Conservation (phyloP, 257 asterid genomes). For the Solanum pinnatisectum region DNA sequence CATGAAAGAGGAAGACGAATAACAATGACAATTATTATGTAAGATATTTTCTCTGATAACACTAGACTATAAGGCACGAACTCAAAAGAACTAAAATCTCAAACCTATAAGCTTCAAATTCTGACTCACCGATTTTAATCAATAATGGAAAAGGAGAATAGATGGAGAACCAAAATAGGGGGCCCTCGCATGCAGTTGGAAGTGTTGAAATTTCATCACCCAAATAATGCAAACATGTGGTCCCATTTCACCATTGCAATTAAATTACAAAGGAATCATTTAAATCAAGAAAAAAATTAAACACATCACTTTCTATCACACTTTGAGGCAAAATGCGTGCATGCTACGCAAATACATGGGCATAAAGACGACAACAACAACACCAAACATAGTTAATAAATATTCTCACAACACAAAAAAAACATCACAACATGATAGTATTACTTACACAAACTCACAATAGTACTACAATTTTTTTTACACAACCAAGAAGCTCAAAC, state of each 20-base stretch:
- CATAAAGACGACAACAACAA: slow-evolving; percentile 21
- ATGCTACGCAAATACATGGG: slow-evolving; percentile 24
- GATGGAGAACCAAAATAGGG: background rate
- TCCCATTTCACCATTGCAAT: slow-evolving; percentile 4
- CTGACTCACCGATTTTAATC: background rate
- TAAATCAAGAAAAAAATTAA: background rate
- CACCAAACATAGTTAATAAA: background rate
- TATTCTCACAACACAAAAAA: background rate
- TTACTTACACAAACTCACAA: background rate
- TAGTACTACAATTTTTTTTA: background rate
- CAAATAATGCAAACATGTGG: slow-evolving; percentile 26
- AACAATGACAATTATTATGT: background rate
- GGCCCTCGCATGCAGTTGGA: background rate
- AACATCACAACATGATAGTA: background rate
- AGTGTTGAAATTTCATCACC: background rate
- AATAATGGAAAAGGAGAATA: background rate
- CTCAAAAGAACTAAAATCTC: background rate
- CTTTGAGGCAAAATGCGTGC: slow-evolving; percentile 15
- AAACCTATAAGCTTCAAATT: background rate
- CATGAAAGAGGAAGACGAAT: background rate
- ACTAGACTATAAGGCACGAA: no score
- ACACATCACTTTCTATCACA: slow-evolving; percentile 16
- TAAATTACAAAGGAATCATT: slow-evolving; percentile 1
- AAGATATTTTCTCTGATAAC: background rate
- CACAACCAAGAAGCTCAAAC: background rate